Conservation (phyloP, 2,329 filamentous ascomycete species). For the Claviceps humidiphila region DNA sequence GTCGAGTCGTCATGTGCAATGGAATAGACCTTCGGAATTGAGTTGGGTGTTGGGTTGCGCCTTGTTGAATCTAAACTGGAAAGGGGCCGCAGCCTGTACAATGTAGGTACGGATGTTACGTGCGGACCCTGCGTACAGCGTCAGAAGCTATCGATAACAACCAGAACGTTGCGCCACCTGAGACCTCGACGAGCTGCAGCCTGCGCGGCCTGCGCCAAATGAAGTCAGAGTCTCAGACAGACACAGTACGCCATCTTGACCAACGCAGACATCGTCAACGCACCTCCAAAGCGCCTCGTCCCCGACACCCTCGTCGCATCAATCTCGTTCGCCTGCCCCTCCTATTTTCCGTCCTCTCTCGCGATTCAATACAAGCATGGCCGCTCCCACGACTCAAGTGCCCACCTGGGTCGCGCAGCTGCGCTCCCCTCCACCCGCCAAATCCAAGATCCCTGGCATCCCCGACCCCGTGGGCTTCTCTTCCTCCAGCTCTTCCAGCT, state of each 20-base stretch:
- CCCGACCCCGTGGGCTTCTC: constrained; percentile 78
- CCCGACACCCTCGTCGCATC: background rate
- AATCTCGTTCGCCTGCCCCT: background rate
- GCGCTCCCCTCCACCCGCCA: constrained; percentile 52
- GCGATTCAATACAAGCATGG: constrained; percentile 7
- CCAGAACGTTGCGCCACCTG: background rate
- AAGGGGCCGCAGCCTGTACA: background rate
- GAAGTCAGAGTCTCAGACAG: too few species aligned
- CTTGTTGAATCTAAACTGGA: background rate
- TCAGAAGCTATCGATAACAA: constrained; percentile 3
- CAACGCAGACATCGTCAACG: background rate
- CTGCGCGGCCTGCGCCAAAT: too few species aligned
- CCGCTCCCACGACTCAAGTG: constrained; percentile 21
- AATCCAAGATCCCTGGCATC: constrained; percentile 53
- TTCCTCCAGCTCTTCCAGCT: constrained; percentile 39
- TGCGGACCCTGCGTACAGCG: background rate
- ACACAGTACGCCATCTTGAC: background rate
- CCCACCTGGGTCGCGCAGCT: constrained; percentile 80
- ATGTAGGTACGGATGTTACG: background rate
- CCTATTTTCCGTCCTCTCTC: background rate
- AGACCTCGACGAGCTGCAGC: too few species aligned
- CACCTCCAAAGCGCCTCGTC: background rate
- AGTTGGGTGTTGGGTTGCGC: background rate
- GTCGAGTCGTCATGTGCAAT: background rate
- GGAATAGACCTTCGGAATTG: background rate